Evolutionary conservation across 192 early-diverging fungal species (phyloP).

Genomic region (Mortierella hygrophila): DNA sequence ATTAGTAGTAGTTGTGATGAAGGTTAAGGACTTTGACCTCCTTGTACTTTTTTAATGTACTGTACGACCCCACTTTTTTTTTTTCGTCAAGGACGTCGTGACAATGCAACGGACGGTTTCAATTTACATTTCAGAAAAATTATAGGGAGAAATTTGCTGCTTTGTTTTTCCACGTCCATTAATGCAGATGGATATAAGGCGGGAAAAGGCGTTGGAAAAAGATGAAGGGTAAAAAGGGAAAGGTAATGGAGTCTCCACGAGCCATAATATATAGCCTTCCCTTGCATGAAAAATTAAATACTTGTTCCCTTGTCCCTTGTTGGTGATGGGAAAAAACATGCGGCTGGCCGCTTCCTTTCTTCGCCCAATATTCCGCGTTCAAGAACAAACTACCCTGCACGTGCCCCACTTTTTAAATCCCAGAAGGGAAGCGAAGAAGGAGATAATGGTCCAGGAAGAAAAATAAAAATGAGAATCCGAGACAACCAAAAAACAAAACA

Average conservation of each 20-base stretch:
- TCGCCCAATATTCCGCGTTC: too few species aligned
- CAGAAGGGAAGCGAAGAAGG: background rate
- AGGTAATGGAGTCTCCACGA: too few species aligned
- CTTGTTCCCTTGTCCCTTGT: too few species aligned
- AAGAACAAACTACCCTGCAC: background rate
- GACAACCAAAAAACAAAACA: background rate
- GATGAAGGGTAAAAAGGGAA: too few species aligned
- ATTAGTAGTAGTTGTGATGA: slow-evolving; percentile 14
- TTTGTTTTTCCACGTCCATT: background rate
- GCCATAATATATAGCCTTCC: too few species aligned
- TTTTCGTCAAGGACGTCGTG: background rate
- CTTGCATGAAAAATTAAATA: too few species aligned
- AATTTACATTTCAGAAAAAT: background rate
- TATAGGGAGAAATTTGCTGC: background rate
- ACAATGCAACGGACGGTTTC: too few species aligned
- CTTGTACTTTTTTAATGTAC: too few species aligned
- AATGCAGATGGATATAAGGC: too few species aligned
- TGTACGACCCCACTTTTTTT: background rate
- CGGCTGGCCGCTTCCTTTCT: too few species aligned
- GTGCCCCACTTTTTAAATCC: background rate
- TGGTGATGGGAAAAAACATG: too few species aligned
- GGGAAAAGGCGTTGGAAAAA: too few species aligned
- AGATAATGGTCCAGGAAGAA: background rate
- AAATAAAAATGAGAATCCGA: background rate
- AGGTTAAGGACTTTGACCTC: background rate